Conservation (phyloP, 2,329 filamentous ascomycete species). For the Cladosporium sp. region DNA sequence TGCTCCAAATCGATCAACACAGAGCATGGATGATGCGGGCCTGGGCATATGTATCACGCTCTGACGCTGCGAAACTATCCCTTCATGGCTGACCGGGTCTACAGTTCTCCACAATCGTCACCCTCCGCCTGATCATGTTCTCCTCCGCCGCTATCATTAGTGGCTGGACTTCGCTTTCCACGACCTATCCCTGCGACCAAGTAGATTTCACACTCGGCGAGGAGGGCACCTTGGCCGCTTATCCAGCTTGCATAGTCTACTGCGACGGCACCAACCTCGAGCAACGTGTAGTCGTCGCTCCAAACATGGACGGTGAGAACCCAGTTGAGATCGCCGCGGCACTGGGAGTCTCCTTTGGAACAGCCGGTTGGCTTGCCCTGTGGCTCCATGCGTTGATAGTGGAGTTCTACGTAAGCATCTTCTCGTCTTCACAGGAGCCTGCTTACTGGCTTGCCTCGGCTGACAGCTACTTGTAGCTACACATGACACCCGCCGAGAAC, state of each 20-base stretch:
- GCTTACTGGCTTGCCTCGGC: neutral
- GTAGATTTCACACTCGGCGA: constrained; percentile 29
- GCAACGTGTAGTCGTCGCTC: constrained; percentile 17
- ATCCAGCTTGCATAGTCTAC: constrained; percentile 31
- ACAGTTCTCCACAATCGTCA: constrained; percentile 45
- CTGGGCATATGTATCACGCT: constrained; percentile 28
- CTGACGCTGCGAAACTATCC: neutral
- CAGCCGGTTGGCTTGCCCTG: constrained; percentile 50
- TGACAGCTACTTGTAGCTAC: constrained; percentile 24
- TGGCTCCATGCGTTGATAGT: constrained; percentile 44
- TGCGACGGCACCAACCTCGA: constrained; percentile 1
- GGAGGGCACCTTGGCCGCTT: constrained; percentile 37
- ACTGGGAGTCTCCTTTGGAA: constrained; percentile 48
- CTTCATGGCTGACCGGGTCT: neutral
- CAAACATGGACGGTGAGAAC: constrained; percentile 20
- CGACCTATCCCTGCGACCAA: constrained; percentile 43
- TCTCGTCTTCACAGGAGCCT: too few relatives aligned
- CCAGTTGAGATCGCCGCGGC: constrained; percentile 34
- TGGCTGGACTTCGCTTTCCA: constrained; percentile 28
- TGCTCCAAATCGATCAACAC: constrained; percentile 58
- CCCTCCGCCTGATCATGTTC: constrained; percentile 46
- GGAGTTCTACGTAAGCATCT: constrained; percentile 30
- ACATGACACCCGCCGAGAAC: constrained; percentile 49
- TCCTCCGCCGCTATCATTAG: constrained; percentile 39
- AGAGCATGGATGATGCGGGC: constrained; percentile 58